Base-by-base conservation (phyloP, 257 asterid genomes). In the Nemophila menziesii region DNA sequence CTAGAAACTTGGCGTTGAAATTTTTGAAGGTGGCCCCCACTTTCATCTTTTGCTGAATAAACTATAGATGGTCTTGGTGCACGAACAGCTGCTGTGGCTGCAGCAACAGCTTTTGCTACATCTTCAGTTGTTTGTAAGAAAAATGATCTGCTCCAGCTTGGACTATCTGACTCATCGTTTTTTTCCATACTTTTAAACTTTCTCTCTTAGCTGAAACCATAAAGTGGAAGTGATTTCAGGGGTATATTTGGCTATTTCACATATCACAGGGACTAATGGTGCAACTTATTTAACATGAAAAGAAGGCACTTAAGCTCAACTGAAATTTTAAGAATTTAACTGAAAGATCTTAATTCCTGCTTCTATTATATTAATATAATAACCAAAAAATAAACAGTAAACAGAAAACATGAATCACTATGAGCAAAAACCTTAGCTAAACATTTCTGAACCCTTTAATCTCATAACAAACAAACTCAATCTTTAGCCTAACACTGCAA, bases 71-170 rank as follows among this genome's bases (percentile, higher is more conserved):
- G 94, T 33, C 93, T 76, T 33, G 96, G 82, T 6, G 94, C 68
- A 44, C 74, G 78, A 34, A 79, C 76, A 56, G 96, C 82, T 1
- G 96, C 85, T 8, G 96, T 92, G 1, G 99, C 94, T 4, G 99
- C 93, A 15, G 92, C 96, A 59, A 90, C 92, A 44, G 92, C 99
- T 68, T 78, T 73, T 11, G 96, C 95, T 48, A 90, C 94, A 55
- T 90, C 99, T 69, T 90, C 99, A 29, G 86, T 71, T 54, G 99
- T 79, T 69, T 75, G 96, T 74, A 62, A 70, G 62, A 75, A 74
- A 45, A 72, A 77, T 24, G 94, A 73, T n/a, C 94, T 67, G 51
- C 86, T 68, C 99, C 99, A 82, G 49, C 94, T 57, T 17, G 96
- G 92, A 58, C 92, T 86, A 54, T 67, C 93, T 8, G 77, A 52